These are phyloP conservation scores for Rasamsonia emersonii DNA, from an alignment of 2,329 filamentous ascomycete genomes.

Conservation along the genomic window DNA sequence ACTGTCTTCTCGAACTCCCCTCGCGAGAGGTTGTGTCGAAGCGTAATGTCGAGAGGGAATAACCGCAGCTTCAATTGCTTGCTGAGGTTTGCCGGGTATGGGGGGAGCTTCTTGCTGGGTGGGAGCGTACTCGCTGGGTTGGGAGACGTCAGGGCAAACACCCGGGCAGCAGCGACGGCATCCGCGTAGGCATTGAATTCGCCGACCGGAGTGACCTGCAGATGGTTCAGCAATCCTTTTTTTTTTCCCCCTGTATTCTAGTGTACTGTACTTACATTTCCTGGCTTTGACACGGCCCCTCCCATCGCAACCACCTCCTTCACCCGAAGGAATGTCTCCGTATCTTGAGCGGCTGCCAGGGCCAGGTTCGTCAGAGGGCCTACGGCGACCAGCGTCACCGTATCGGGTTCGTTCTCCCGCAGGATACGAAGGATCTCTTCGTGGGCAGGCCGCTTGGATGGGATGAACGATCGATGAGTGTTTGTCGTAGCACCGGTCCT, in stretches of 20 bases:
- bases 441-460: slow-evolving; percentile 65
- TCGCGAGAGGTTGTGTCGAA: slow-evolving; percentile 56
- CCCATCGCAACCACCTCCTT: slow-evolving; percentile 97
- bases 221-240: slow-evolving; percentile 1
- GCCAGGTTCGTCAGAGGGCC: slow-evolving; percentile 93
- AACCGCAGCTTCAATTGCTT: slow-evolving; percentile 58
- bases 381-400: slow-evolving; percentile 80
- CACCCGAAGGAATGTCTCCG: slow-evolving; percentile 76
- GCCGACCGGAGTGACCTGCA: slow-evolving; percentile 59
- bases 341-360: slow-evolving; percentile 76
- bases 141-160: slow-evolving; percentile 68
- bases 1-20: slow-evolving; percentile 52
- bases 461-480: slow-evolving; percentile 55
- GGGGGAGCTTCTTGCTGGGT: slow-evolving; percentile 46
- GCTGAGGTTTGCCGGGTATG: slow-evolving; percentile 58
- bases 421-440: slow-evolving; percentile 85
- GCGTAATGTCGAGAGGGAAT: slow-evolving; percentile 71
- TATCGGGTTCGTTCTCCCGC: slow-evolving; percentile 69
- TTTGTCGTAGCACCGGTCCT: slow-evolving; percentile 19
- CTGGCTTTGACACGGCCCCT: slow-evolving; percentile 67
- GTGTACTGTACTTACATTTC: slow-evolving; percentile 57
- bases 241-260: background rate
- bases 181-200: slow-evolving; percentile 98
- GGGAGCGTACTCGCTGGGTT: slow-evolving; percentile 75
- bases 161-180: slow-evolving; percentile 63